Percentiles rank a stretch among this genome's conserved stretches.
phyloP scores from a whole-genome alignment of 768 basidiomycete genomes.

The Panellus pusillus region DNA sequence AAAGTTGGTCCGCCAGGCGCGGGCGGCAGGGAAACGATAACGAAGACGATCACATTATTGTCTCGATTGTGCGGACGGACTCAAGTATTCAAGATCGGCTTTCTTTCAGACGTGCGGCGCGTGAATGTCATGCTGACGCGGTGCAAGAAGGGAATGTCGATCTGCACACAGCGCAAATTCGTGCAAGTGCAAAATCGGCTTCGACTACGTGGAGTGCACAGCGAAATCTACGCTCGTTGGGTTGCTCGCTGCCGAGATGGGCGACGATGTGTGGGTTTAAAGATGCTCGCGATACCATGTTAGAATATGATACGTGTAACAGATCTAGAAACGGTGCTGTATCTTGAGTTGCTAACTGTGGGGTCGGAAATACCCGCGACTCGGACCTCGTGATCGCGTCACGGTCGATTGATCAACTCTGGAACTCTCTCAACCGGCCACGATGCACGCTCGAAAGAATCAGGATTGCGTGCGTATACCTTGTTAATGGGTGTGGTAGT shows the following conservation, averaged over 20 bases:
- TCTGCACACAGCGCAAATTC: slow-evolving; percentile 47
- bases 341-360: too few relatives aligned
- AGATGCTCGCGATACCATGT: too few relatives aligned
- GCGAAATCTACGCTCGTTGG: slow-evolving; percentile 46
- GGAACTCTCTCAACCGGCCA: not conserved
- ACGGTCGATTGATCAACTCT: not conserved
- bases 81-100: slow-evolving; percentile 45
- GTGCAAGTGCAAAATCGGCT: too few relatives aligned
- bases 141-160: slow-evolving; percentile 45
- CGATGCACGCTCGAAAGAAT: slow-evolving; percentile 5
- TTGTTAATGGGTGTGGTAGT: too few relatives aligned
- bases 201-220: slow-evolving; percentile 28
- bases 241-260: slow-evolving; percentile 4
- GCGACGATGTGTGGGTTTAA: not conserved
- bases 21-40: slow-evolving; percentile 41
- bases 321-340: too few relatives aligned
- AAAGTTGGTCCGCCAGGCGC: slow-evolving; percentile 37
- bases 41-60: slow-evolving; percentile 48
- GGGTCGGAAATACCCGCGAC: not conserved
- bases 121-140: slow-evolving; percentile 57
- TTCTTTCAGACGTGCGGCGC: slow-evolving; percentile 43
- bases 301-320: too few relatives aligned
- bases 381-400: not conserved
- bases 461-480: slow-evolving; percentile 5
- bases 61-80: slow-evolving; percentile 52